Evolutionary conservation across 192 early-diverging fungal species (phyloP).

Genomic region (Coemansia sp.): DNA sequence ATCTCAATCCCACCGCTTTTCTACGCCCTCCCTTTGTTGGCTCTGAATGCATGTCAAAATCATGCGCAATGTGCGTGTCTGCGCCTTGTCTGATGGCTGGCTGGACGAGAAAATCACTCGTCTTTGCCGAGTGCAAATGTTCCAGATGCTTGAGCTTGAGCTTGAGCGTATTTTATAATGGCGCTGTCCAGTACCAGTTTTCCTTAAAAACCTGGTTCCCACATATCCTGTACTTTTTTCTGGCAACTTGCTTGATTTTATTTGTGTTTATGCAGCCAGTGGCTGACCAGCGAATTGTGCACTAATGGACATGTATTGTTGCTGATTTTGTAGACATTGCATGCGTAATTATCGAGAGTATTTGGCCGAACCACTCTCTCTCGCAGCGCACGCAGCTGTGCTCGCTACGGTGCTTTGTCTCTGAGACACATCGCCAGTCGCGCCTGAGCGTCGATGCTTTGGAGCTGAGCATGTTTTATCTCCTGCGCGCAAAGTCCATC

Average conservation of each 20-base stretch:
- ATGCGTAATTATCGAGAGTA: slow-evolving; percentile 52
- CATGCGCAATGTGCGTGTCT: slow-evolving; percentile 19
- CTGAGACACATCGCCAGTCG: slow-evolving; percentile 52
- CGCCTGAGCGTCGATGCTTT: slow-evolving; percentile 39
- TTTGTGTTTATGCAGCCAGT: slow-evolving; percentile 5
- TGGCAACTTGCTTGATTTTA: slow-evolving; percentile 6
- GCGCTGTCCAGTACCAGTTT: background rate
- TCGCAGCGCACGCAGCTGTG: slow-evolving; percentile 55
- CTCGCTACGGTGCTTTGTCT: slow-evolving; percentile 53
- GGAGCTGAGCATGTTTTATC: slow-evolving; percentile 53
- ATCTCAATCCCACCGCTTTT: background rate
- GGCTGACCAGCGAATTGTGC: slow-evolving; percentile 1
- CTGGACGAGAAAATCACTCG: background rate
- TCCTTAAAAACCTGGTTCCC: background rate
- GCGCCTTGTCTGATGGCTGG: background rate
- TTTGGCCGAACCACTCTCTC: slow-evolving; percentile 54
- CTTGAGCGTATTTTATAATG: no score
- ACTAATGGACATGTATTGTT: background rate
- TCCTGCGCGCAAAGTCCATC: slow-evolving; percentile 51
- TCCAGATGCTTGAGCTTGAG: background rate
- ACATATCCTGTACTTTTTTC: background rate
- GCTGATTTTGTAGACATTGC: slow-evolving; percentile 35
- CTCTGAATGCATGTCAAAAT: slow-evolving; percentile 9
- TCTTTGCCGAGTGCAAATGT: background rate
- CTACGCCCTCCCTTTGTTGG: background rate